A percentile compares a stretch with the other conserved stretches of the same genome.
phyloP scores from a whole-genome alignment of 306 rosid genomes.

The Rubus idaeus region DNA sequence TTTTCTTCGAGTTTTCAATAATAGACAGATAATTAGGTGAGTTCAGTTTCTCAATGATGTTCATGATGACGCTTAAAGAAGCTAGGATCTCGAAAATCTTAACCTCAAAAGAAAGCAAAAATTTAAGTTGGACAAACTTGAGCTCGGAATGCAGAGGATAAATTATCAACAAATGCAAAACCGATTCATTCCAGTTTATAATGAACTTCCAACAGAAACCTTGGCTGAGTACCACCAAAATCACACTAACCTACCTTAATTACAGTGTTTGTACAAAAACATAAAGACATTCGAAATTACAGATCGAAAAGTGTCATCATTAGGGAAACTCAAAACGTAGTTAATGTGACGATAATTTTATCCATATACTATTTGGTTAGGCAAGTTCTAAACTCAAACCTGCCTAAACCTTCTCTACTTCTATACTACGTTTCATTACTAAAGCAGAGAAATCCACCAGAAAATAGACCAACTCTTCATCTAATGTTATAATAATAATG shows the following conservation, averaged over 20 bases:
- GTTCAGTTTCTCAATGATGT: not conserved
- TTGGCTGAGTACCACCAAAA: not conserved
- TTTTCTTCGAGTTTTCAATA: no score
- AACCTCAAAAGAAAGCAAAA: not conserved
- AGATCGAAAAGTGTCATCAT: not conserved
- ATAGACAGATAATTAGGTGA: not conserved
- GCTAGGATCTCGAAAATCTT: not conserved
- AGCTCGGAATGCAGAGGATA: not conserved
- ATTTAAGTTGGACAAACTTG: no score
- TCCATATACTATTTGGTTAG: not conserved
- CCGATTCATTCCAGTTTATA: not conserved
- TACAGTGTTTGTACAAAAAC: not conserved
- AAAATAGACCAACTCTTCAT: not conserved
- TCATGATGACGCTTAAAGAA: not conserved
- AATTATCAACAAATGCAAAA: not conserved
- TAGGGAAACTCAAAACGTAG: not conserved
- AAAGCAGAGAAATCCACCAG: not conserved
- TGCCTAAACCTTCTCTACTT: not conserved
- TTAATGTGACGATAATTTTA: not conserved
- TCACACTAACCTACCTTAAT: not conserved
- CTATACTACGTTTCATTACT: not conserved
- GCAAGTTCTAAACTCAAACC: constrained; percentile 4
- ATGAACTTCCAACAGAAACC: not conserved
- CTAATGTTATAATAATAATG: not conserved
- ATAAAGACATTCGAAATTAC: not conserved